A percentile compares a stretch with the other conserved stretches of the same genome.
phyloP scores from a whole-genome alignment of 768 basidiomycete species.

The Cystofilobasidium capitatum region DNA sequence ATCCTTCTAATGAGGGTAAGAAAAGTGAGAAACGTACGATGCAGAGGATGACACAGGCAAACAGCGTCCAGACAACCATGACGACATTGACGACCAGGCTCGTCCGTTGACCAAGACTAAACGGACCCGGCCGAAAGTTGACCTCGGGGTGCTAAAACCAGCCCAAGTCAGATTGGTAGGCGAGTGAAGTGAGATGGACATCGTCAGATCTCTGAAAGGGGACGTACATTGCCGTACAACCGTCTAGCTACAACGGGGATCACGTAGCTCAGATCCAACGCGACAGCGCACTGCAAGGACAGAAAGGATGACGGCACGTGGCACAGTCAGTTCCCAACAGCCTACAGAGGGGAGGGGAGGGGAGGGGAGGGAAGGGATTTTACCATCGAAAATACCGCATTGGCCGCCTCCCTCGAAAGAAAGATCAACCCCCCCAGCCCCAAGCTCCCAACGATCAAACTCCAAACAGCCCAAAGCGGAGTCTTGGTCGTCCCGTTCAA shows the following conservation, averaged over 20 bases:
- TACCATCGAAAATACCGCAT: not conserved
- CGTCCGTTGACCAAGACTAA: not conserved
- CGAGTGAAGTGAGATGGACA: not conserved
- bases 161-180: not conserved
- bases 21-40: not conserved
- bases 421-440: not conserved
- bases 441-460: not conserved
- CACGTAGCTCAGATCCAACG: not conserved
- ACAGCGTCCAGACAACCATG: not conserved
- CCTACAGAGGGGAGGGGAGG: no score
- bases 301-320: no score
- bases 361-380: no score
- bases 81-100: not conserved
- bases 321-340: no score
- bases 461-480: not conserved
- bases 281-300: not conserved
- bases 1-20: no score
- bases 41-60: not conserved
- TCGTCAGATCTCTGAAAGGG: not conserved
- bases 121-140: not conserved
- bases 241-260: not conserved
- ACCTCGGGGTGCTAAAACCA: not conserved
- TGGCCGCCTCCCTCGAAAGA: not conserved
- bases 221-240: not conserved
- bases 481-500: not conserved